phyloP scores from a whole-genome alignment of 306 rosid genomes.

The Acacia acuminata region DNA sequence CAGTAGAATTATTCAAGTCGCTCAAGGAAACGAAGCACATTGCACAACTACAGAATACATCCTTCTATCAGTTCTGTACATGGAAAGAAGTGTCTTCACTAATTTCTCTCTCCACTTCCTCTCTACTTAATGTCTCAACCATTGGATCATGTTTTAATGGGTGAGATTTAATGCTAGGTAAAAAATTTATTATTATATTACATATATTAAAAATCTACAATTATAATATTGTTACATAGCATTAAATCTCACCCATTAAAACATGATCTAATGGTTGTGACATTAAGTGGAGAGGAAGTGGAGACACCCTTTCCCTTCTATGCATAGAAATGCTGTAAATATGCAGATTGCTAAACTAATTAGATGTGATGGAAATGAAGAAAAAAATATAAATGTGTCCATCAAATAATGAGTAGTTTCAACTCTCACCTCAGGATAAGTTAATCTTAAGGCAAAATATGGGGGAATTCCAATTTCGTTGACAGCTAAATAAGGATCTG shows the following conservation, averaged over 20 bases:
- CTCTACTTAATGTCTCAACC: too few relatives aligned
- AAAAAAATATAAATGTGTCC: slow-evolving; percentile 3
- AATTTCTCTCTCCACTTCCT: too few relatives aligned
- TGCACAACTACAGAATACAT: slow-evolving; percentile 4
- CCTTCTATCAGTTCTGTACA: neutral
- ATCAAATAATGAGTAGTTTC: slow-evolving; percentile 9
- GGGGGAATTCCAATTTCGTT: slow-evolving; percentile 99
- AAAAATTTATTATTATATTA: too few relatives aligned
- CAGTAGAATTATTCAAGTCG: neutral
- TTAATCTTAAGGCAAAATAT: slow-evolving; percentile 75
- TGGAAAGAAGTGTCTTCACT: neutral
- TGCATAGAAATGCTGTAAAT: neutral
- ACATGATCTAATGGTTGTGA: too few relatives aligned
- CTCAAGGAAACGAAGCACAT: neutral
- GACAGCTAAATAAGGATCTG: slow-evolving; percentile 96
- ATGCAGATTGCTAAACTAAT: slow-evolving; percentile 15
- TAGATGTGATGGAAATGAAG: neutral
- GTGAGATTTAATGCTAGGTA: too few relatives aligned
- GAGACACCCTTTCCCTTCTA: too few relatives aligned
- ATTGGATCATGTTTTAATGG: too few relatives aligned
- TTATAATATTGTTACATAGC: too few relatives aligned
- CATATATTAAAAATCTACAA: too few relatives aligned
- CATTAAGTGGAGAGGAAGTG: too few relatives aligned
- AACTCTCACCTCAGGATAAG: slow-evolving; percentile 88
- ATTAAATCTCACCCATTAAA: too few relatives aligned